Evolutionary conservation across 257 asterid species (phyloP).

Genomic region (Lycium ferocissimum): DNA sequence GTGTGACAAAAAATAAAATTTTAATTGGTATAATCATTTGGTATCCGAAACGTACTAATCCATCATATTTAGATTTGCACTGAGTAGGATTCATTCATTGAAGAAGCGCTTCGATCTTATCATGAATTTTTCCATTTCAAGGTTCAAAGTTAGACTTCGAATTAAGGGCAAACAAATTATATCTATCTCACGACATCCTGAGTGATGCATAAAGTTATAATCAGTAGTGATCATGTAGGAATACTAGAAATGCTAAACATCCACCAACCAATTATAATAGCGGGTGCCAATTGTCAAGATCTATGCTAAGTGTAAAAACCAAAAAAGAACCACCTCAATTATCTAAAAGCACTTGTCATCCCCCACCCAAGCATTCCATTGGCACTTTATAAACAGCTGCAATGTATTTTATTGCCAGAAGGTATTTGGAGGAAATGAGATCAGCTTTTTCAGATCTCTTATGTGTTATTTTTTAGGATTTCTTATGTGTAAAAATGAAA

Average conservation of each 20-base stretch:
- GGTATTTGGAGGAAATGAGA: not conserved
- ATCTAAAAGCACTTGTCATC: not conserved
- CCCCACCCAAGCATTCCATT: not conserved
- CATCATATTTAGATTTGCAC: too few species aligned
- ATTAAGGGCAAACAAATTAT: too few species aligned
- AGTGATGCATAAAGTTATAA: not conserved
- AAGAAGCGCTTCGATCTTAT: not conserved
- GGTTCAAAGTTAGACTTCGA: too few species aligned
- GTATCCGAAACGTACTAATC: too few species aligned
- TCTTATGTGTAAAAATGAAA: too few species aligned
- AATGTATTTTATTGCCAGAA: not conserved
- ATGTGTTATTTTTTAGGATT: not conserved
- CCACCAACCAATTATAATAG: slow-evolving; percentile 7
- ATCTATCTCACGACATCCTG: not conserved
- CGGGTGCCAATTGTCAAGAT: slow-evolving; percentile 7
- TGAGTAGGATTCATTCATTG: too few species aligned
- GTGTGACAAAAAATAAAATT: too few species aligned
- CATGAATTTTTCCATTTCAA: not conserved
- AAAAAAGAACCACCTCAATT: not conserved
- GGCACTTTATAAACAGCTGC: not conserved
- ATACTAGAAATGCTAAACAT: not conserved
- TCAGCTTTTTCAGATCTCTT: not conserved
- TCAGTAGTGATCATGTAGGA: not conserved
- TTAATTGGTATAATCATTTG: too few species aligned
- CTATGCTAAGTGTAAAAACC: not conserved